phyloP scores from a whole-genome alignment of 768 basidiomycete genomes.

The Amanita muscaria region DNA sequence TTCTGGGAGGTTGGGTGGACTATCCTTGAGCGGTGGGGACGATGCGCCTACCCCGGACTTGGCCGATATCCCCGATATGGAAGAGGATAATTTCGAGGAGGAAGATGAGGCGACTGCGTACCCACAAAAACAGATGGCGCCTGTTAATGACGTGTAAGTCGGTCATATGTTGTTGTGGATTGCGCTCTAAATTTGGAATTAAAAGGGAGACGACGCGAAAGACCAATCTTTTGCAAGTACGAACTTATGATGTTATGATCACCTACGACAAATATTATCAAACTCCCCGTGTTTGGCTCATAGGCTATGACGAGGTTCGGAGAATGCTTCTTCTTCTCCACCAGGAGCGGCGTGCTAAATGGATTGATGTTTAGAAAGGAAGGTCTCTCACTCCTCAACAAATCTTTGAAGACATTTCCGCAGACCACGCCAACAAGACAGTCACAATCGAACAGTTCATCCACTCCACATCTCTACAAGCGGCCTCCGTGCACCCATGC shows the following conservation, averaged over 20 bases:
- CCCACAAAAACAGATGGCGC: conserved; percentile 32
- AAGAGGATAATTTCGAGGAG: conserved; percentile 85
- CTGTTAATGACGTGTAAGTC: conserved; percentile 36
- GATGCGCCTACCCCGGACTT: conserved; percentile 74
- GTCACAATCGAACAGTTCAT: conserved; percentile 98
- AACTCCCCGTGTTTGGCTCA: conserved; percentile 94
- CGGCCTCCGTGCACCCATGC: conserved; percentile 95
- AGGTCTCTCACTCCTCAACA: conserved; percentile 80
- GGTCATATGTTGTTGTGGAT: too few species aligned
- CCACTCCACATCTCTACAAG: conserved; percentile 77
- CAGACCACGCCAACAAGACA: conserved; percentile 96
- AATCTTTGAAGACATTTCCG: conserved; percentile 95
- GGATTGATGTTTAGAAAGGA: conserved; percentile 54
- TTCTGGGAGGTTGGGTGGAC: conserved; percentile 32
- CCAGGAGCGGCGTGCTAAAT: neutral
- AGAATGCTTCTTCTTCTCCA: neutral
- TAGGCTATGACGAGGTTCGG: conserved; percentile 90
- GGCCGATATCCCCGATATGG: conserved; percentile 99
- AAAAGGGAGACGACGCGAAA: conserved; percentile 54
- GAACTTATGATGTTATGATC: conserved; percentile 99
- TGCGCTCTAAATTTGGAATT: conserved; percentile 24
- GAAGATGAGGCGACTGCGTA: conserved; percentile 81
- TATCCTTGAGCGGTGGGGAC: conserved; percentile 33
- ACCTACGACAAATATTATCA: conserved; percentile 99
- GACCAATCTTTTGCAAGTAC: conserved; percentile 84